phyloP scores from a whole-genome alignment of 768 basidiomycete genomes.

The Tubosaeta sp. region DNA sequence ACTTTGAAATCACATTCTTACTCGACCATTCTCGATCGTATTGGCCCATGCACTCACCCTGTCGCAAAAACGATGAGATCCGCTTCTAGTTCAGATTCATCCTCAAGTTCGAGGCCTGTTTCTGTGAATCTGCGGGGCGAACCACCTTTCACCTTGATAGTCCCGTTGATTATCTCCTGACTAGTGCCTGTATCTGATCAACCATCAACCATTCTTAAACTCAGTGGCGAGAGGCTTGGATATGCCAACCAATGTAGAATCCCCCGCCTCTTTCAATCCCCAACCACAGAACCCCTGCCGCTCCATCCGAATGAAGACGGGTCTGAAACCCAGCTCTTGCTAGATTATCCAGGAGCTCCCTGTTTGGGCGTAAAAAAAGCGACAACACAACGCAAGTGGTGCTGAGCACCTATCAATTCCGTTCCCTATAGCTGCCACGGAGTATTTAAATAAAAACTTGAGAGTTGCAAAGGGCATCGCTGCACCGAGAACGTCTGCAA shows the following conservation, averaged over 20 bases:
- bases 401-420: slow-evolving; percentile 21
- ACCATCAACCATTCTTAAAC: neutral
- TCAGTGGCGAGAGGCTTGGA: neutral
- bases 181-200: slow-evolving; percentile 37
- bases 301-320: slow-evolving; percentile 35
- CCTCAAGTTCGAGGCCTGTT: slow-evolving; percentile 26
- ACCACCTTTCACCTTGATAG: slow-evolving; percentile 48
- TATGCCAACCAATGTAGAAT: slow-evolving; percentile 35
- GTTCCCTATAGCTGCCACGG: slow-evolving; percentile 2
- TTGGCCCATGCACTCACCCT: slow-evolving; percentile 19
- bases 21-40: neutral
- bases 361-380: slow-evolving; percentile 10
- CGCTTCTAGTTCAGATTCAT: slow-evolving; percentile 22
- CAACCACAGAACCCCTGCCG: slow-evolving; percentile 29
- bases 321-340: slow-evolving; percentile 34
- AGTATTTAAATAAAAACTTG: slow-evolving; percentile 11
- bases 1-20: slow-evolving; percentile 23
- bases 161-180: slow-evolving; percentile 43
- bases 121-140: slow-evolving; percentile 25
- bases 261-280: slow-evolving; percentile 33
- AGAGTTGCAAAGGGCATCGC: slow-evolving; percentile 21
- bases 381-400: neutral
- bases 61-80: slow-evolving; percentile 34
- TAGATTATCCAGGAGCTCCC: slow-evolving; percentile 36
- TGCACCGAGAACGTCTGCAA: slow-evolving; percentile 21